These are phyloP conservation scores for Microascus cirrosus DNA, from an alignment of 2,329 filamentous ascomycete species.

Conservation along the genomic window DNA sequence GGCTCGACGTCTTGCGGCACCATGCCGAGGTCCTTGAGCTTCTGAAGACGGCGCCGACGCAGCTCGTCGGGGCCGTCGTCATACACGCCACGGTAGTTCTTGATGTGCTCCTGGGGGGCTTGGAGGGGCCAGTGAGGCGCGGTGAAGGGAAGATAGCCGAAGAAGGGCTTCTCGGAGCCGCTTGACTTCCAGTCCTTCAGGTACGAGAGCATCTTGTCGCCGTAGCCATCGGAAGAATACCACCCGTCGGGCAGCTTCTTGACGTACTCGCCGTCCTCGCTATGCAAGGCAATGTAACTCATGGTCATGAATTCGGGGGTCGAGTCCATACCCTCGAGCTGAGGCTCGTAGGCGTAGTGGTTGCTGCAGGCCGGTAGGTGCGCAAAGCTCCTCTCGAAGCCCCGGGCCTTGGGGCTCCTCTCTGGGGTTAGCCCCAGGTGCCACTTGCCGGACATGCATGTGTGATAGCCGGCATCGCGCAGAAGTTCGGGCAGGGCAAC, in stretches of 20 bases:
- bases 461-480: constrained; percentile 46
- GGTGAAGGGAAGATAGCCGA: constrained; percentile 49
- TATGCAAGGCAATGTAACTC: constrained; percentile 16
- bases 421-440: constrained; percentile 49
- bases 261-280: constrained; percentile 23
- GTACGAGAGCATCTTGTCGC: constrained; percentile 38
- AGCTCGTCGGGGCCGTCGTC: constrained; percentile 49
- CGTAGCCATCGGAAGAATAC: constrained; percentile 43
- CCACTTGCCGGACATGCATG: constrained; percentile 53
- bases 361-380: not conserved
- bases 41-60: constrained; percentile 36
- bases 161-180: constrained; percentile 34
- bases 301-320: constrained; percentile 23
- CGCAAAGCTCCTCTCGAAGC: constrained; percentile 27
- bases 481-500: constrained; percentile 47
- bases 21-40: constrained; percentile 46
- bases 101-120: constrained; percentile 39
- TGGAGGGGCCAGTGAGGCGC: constrained; percentile 55
- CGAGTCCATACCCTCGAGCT: constrained; percentile 24
- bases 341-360: constrained; percentile 32
- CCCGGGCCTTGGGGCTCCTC: constrained; percentile 40
- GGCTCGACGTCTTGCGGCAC: constrained; percentile 36
- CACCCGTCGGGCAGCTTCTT: constrained; percentile 34
- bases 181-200: constrained; percentile 33
- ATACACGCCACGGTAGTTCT: constrained; percentile 46